Percentiles rank a stretch among this genome's conserved stretches.
These are phyloP conservation scores for Golubevia sp. DNA, from an alignment of 1,284 basidiomycete genomes.

Conservation along the genomic window DNA sequence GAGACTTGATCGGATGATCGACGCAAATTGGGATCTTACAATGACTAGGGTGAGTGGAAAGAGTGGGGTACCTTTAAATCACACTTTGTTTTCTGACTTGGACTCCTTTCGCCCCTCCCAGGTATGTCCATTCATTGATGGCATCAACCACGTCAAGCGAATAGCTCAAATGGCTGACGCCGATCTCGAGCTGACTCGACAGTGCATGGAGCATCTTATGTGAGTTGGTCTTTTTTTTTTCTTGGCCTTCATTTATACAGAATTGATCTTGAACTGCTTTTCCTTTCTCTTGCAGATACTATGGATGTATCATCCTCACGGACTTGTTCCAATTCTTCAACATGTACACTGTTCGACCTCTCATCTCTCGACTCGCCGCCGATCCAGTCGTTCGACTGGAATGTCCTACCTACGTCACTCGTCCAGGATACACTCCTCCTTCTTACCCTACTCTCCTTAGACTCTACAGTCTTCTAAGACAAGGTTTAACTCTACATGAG, in stretches of 20 bases:
- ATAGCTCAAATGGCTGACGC: slow-evolving; percentile 92
- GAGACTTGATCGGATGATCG: slow-evolving; percentile 77
- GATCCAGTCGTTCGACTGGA: slow-evolving; percentile 81
- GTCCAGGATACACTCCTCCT: slow-evolving; percentile 66
- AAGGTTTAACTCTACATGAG: slow-evolving; percentile 80
- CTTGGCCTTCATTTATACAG: neutral
- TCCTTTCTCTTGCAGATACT: slow-evolving; percentile 70
- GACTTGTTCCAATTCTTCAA: slow-evolving; percentile 94
- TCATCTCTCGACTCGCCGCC: slow-evolving; percentile 80
- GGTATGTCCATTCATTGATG: slow-evolving; percentile 74
- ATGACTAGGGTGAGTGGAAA: slow-evolving; percentile 73
- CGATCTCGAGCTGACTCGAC: slow-evolving; percentile 79
- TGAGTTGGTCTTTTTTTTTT: slow-evolving; percentile 63
- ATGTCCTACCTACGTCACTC: slow-evolving; percentile 86
- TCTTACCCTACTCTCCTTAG: slow-evolving; percentile 69
- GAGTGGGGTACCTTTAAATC: too few species aligned
- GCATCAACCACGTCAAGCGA: slow-evolving; percentile 84
- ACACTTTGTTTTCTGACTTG: too few species aligned
- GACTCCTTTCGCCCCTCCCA: neutral
- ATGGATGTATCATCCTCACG: slow-evolving; percentile 92
- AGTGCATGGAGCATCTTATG: slow-evolving; percentile 90
- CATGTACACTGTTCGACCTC: slow-evolving; percentile 87
- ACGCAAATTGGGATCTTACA: slow-evolving; percentile 95
- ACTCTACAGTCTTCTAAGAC: slow-evolving; percentile 83
- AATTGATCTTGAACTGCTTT: neutral